Base-by-base conservation (phyloP, 106 monocot genomes). In the Platanthera guangdongensis region DNA sequence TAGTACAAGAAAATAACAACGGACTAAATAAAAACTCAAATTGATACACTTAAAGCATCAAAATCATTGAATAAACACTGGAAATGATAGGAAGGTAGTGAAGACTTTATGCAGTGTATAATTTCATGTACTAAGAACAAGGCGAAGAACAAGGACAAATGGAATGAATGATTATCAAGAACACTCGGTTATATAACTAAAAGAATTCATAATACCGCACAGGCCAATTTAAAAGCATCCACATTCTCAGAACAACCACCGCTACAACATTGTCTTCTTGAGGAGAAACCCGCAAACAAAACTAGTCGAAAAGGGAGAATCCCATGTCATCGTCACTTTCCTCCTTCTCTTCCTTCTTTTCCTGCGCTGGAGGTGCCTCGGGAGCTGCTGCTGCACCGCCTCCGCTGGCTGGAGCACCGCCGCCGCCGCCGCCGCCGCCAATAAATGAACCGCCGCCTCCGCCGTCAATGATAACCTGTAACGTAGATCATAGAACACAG, bases 331-430 rank as follows among this genome's bases (percentile, higher is more conserved):
- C 87, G 2, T 90, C 90, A 15, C 87, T 87, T 76, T 87, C 85
- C 57, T 90, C 90, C 55, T 90, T 87, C 79, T 90, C 87, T 81
- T 83, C 85, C 81, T 90, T 81, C 85, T 87, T 88, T 71, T 90
- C 83, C 52, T 88, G 88, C 0, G 75, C 85, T 22, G 84, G 77
- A 78, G 84, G 75, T 52, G 81, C 89, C 60, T 84, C 86, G 2
- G 85, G 78, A 64, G 90, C 85, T 9, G 87, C 87, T 59, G 81
- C 74, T 19, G 74, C 83, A 51, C 76, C 83, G 3, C 69, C 82
- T 19, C 71, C 76, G 18, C 78, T 71, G 1, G 75, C 80, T 39
- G 70, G 70, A 32, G 47, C 79, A 14, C 11, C 75, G 52, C 81
- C 81, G 13, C 62, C 84, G 69, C 71, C 16, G 68, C n/a, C 78